phyloP scores from a whole-genome alignment of 2,329 filamentous ascomycete genomes.

The Aspergillus aculeatinus region DNA sequence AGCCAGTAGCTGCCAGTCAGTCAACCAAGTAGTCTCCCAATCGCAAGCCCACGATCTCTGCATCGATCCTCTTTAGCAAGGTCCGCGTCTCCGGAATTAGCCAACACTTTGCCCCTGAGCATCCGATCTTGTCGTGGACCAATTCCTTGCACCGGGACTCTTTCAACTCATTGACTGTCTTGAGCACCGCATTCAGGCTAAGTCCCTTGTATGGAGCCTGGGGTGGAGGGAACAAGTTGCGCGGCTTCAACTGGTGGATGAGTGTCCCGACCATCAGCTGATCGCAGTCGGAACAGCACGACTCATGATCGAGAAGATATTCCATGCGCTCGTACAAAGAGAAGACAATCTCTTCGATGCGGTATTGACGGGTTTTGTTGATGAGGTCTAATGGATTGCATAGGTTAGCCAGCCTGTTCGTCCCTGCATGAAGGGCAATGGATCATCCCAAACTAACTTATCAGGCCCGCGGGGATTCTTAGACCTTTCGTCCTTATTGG shows the following conservation, averaged over 20 bases:
- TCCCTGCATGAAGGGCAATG: background rate
- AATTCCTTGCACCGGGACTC: slow-evolving; percentile 4
- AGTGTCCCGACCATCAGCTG: background rate
- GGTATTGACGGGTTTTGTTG: background rate
- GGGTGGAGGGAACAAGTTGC: slow-evolving; percentile 6
- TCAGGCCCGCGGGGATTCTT: background rate
- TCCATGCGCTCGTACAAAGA: slow-evolving; percentile 1
- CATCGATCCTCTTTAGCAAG: background rate
- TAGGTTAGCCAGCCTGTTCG: background rate
- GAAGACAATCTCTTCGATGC: background rate
- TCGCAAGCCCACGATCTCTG: background rate
- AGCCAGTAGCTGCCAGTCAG: background rate
- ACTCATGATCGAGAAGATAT: background rate
- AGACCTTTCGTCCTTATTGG: background rate
- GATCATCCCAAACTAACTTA: background rate
- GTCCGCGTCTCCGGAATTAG: background rate
- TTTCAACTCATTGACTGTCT: background rate
- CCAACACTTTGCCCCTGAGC: background rate
- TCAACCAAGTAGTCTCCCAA: background rate
- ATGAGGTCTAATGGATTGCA: background rate
- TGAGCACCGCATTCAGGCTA: background rate
- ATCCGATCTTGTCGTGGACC: background rate
- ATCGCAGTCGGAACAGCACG: slow-evolving; percentile 7
- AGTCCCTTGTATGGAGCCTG: background rate
- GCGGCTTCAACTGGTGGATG: background rate